Evolutionary conservation across 2,329 filamentous ascomycete genomes (phyloP).

Genomic region (Sarocladium brachiariae): DNA sequence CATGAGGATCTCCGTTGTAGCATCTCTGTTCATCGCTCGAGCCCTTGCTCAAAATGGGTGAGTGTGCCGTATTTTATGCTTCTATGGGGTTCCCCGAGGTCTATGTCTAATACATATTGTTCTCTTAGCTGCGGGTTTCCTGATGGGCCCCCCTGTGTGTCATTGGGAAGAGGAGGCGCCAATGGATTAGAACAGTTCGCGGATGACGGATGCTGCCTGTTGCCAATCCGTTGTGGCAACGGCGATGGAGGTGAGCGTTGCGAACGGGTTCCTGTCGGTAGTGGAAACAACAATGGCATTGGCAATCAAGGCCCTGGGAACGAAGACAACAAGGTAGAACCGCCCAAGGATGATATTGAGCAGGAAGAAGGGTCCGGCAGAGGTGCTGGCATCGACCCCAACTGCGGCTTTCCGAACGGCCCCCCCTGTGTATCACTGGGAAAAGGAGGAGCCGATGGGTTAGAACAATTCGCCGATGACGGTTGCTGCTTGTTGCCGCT

Average conservation of each 20-base stretch:
- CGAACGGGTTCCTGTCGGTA: background rate
- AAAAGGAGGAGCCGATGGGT: background rate
- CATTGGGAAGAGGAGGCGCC: background rate
- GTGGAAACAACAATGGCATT: background rate
- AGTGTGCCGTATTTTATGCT: background rate
- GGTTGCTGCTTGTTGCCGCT: background rate
- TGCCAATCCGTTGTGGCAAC: constrained; percentile 68
- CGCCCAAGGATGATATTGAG: background rate
- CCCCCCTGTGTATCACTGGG: background rate
- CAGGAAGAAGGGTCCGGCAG: background rate
- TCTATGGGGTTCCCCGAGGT: too few relatives aligned
- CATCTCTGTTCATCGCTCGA: background rate
- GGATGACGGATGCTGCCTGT: constrained; percentile 60
- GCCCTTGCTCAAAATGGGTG: background rate
- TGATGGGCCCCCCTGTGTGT: background rate
- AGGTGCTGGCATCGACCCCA: background rate
- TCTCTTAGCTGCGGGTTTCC: constrained; percentile 1
- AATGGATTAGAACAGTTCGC: background rate
- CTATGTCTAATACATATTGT: too few relatives aligned
- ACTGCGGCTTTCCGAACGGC: background rate
- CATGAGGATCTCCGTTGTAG: background rate
- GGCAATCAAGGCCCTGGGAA: background rate
- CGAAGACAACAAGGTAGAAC: background rate
- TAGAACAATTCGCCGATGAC: constrained; percentile 1
- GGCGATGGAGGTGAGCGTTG: constrained; percentile 48